Evolutionary conservation across 75 land plant species (phyloP).

Genomic region (Picea sitchensis): DNA sequence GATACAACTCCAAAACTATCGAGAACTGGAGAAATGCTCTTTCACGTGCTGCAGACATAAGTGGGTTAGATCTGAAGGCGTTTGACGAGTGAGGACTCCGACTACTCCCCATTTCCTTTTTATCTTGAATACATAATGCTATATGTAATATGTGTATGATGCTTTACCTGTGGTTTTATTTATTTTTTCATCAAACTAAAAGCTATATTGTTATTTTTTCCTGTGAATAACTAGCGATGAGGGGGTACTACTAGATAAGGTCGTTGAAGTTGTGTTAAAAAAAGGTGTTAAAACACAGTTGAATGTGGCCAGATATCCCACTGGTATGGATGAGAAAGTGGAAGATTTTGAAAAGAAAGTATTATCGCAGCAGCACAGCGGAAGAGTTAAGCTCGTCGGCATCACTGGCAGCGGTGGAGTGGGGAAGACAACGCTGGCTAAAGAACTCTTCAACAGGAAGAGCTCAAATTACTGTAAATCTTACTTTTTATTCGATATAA

Average conservation of each 20-base stretch:
- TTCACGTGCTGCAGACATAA: background rate
- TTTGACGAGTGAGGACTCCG: background rate
- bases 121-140: background rate
- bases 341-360: background rate
- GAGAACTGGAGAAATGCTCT: background rate
- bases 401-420: background rate
- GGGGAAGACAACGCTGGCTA: conserved; percentile 1
- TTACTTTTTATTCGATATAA: background rate
- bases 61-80: background rate
- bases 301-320: background rate
- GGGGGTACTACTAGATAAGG: too few species aligned
- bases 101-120: too few species aligned
- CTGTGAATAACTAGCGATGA: background rate
- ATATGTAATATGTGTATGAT: background rate
- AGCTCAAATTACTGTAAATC: background rate
- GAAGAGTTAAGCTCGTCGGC: background rate
- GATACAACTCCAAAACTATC: background rate
- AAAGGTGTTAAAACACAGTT: background rate
- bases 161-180: background rate
- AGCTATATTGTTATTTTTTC: background rate
- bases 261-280: background rate
- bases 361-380: background rate
- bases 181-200: background rate
- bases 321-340: background rate
- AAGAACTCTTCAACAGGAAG: background rate